Evolutionary conservation across 1,139 yeast genomes (phyloP), one percentile per base, ranked within the genome.

Genomic region (Wickerhamomyces sp.): DNA sequence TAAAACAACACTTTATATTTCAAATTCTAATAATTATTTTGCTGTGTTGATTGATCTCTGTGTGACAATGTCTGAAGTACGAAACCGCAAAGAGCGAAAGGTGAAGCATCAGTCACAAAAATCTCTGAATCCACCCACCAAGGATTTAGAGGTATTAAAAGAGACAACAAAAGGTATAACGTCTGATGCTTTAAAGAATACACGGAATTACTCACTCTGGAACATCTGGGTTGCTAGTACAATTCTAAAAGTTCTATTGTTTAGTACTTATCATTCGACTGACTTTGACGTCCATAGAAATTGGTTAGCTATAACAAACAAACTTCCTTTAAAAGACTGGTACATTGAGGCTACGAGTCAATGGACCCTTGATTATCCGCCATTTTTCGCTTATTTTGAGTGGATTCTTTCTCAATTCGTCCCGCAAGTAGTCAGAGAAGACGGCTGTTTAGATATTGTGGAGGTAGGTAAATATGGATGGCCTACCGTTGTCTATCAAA

Each of bases 361-460:
- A 58, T 92, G 98, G 97, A 92, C 98, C 0, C 66, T 94, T 37
- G 98, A 92, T 62, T 92, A 92, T 62, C 98, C 99, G 6, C 99
- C 99, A 1, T 87, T 89, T 56, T 92, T 92, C 61, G 98, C 98
- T 0, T 89, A 88, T 60, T 90, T 92, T 54, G 98, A 92, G 60
- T 88, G 90, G 84, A 31, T 71, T 1, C 59, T 92, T 40, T 73
- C 96, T 0, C 80, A 72, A 38, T 71, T 85, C 42, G 90, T 86
- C 1, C 96, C 97, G 0, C 44, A 55, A 2, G 35, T 61, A 2
- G 95, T 86, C 1, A 67, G 64, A 16, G 59, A 67, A 0, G 97
- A 92, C 59, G 96, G 96, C 0, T 85, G 95, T 53, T 68, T 92
- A 37, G 84, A 78, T 40, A 72, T 92, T 38, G 81, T 79, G 0